Base-by-base conservation (phyloP, 106 monocot genomes). In the Dioscorea alata region DNA sequence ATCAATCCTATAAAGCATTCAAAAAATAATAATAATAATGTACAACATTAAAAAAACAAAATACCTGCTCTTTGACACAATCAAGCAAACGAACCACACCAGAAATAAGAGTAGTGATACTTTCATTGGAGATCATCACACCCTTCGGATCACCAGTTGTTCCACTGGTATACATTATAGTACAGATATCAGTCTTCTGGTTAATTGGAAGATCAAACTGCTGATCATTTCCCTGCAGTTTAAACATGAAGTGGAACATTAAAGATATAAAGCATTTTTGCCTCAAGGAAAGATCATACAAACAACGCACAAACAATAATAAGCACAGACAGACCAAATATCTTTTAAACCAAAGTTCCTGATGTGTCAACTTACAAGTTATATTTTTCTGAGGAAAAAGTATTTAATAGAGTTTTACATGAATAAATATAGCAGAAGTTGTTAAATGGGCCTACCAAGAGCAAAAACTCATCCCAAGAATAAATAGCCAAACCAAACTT, bases 121-220 rank as follows among this genome's bases (percentile, higher is more conserved):
- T 87, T 52, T 89, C 79, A 68, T 97, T 92, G 18, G 97, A 89
- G 71, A 97, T 79, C 87, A 97, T 2, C 48, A 97, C 97, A 64
- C 97, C 97, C 71, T 97, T 97, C 23, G 97, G 97, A 10, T 97
- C 97, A 51, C 97, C 97, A 31, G 97, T 97, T 63, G 97, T 97
- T 66, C 97, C 97, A 75, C 97, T 97, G 13, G 97, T 97, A 79
- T 97, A 97, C 97, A 97, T 92, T 81, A 97, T 97, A 31, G 97
- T 97, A 69, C 84, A 85, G 14, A 90, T 89, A 75, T 92, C 97
- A 59, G 73, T 70, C 48, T 68, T 89, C 60, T 81, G 58, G 50
- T 61, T 71, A 74, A 60, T 48, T 17, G 97, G 97, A 60, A 92
- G 84, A 73, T 89, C 84, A 75, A 83, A 79, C 50, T 85, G 80